Base-by-base conservation (phyloP, 1,284 basidiomycete genomes). In the Cerioporus squamosus region DNA sequence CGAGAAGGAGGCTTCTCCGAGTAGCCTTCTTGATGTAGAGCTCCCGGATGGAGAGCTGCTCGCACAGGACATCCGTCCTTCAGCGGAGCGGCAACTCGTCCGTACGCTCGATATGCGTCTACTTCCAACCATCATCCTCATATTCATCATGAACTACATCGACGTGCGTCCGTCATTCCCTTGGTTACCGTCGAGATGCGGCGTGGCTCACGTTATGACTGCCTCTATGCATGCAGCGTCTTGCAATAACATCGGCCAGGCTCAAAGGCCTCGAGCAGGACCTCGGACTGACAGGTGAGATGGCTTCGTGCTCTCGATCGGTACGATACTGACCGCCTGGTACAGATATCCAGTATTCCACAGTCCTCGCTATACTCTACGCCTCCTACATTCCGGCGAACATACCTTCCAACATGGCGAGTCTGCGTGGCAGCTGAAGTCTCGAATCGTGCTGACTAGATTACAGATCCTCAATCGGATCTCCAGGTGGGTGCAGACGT, bases 71-170 rank as follows among this genome's bases (percentile, higher is more conserved):
- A 56, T 59, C 7, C 61, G 73, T 26, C 57, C 66, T 0, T 55
- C 61, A 6, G 72, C 72, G 12, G 73, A 75, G 50, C 66, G 66
- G 46, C 57, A 53, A 22, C 64, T 75, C 3, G 70, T 75, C 14
- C 76, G 83, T 40, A 85, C 79, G 65, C 75, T 90, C 42, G 87
- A 89, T 63, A 72, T 72, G 55, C 75, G 87, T 39, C 70, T 89
- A 1, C 68, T 89, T 58, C 85, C 86, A 0, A 85, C 82, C 0
- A 82, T 89, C 54, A 78, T 84, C 45, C 44, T 86, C 33, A 85
- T 89, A 53, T 88, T 79, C 64, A 77, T 89, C 55, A 82, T 88
- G 83, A 89, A 89, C 64, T 88, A 86, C 63, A 87, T 88, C 50
- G 85, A 88, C 65, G 86, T 87, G 57, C 54, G 80, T 73, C 20